phyloP scores from a whole-genome alignment of 306 rosid species.

The Abrus pulchellus region DNA sequence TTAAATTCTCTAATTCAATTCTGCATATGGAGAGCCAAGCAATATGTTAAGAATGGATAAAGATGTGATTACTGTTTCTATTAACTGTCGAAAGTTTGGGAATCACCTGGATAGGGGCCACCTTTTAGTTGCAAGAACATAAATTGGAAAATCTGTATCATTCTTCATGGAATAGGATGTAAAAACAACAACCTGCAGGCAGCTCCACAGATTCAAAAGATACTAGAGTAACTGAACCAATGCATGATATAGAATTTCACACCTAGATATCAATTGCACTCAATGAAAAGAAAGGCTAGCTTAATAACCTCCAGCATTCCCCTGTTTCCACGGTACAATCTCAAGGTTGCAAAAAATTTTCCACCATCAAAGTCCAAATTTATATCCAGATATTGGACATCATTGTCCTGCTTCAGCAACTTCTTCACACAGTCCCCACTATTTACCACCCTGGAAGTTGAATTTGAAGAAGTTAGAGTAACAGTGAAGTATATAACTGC shows the following conservation, averaged over 20 bases:
- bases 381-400: slow-evolving; percentile 70
- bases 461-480: slow-evolving; percentile 64
- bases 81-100: slow-evolving; percentile 38
- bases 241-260: slow-evolving; percentile 32
- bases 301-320: slow-evolving; percentile 86
- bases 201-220: slow-evolving; percentile 47
- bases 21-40: slow-evolving; percentile 62
- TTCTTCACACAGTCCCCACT: slow-evolving; percentile 85
- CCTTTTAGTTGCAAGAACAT: slow-evolving; percentile 72
- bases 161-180: slow-evolving; percentile 84
- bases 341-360: slow-evolving; percentile 70
- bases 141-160: slow-evolving; percentile 71
- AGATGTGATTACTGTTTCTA: slow-evolving; percentile 19
- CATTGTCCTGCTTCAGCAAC: slow-evolving; percentile 76
- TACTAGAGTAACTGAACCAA: slow-evolving; percentile 35
- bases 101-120: slow-evolving; percentile 73
- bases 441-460: slow-evolving; percentile 75
- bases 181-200: slow-evolving; percentile 81
- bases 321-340: slow-evolving; percentile 83
- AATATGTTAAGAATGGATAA: slow-evolving; percentile 39
- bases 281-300: slow-evolving; percentile 38
- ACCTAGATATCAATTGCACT: slow-evolving; percentile 36
- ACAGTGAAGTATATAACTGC: slow-evolving; percentile 74
- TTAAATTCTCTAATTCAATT: slow-evolving; percentile 61
- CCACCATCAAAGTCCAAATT: slow-evolving; percentile 86